Base-by-base conservation (phyloP, 1,139 yeast species). In the Arxiozyma telluris region DNA sequence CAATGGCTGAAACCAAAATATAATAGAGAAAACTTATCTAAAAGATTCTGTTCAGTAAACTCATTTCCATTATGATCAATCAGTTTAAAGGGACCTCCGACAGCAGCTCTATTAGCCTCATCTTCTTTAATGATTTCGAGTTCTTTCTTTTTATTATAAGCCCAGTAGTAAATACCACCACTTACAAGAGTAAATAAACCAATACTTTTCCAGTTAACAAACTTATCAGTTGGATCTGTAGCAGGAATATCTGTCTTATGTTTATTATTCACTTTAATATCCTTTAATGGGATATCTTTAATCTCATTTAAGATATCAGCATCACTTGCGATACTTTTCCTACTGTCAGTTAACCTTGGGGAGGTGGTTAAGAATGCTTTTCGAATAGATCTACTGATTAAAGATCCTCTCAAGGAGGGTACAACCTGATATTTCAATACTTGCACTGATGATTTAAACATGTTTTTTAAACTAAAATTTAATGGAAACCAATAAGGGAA, bases 1-100 rank as follows among this genome's bases (percentile, higher is more conserved):
- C 98, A 93, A 72, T 90, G 91, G 5, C 96, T 87, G 74, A 93
- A 93, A 0, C 98, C 98, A 72, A 93, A 93, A 71, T 93, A 93
- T 20, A 93, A 70, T 53, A 93, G 75, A 15, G 90, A 81, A 70
- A 89, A 93, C 69, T 81, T 83, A 50, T 91, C 94, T 58, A 79
- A 73, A 65, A 94, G 75, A 64, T 91, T 79, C 57, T 87, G 76
- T 44, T 89, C 83, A 1, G 97, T 88, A 69, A 93, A 93, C 22
- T 70, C 72, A 34, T 84, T 73, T 43, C 91, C 90, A 50, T 90
- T 73, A 43, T 81, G 78, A 66, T 91, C 96, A 7, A 79, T 70
- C 59, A 93, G 74, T 52, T 76, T 75, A 70, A 93, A 93, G 6
- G 90, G 84, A 80, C 98, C 98, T 21, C 98, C 98, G 55, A 93